A percentile compares a stretch with the other conserved stretches of the same genome.
These are phyloP conservation scores for Arthrobotrys sphaeroides DNA, from an alignment of 2,329 filamentous ascomycete species.

Conservation along the genomic window DNA sequence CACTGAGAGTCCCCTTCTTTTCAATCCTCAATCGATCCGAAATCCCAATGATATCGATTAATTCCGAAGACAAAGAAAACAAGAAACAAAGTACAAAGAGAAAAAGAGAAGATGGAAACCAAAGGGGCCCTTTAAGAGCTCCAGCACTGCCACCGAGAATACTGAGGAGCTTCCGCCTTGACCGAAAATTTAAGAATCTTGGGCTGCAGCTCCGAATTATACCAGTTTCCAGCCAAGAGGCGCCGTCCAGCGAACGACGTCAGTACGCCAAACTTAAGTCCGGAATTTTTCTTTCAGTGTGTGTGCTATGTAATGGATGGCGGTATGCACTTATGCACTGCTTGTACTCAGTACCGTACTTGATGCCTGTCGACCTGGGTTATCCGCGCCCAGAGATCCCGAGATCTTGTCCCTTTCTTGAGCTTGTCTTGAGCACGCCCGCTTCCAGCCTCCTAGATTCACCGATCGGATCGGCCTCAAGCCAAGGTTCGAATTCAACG, in stretches of 20 bases:
- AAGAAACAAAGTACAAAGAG: neutral
- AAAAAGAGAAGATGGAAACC: neutral
- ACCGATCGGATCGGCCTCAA: constrained; percentile 17
- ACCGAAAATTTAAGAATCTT: constrained; percentile 29
- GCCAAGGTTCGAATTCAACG: constrained; percentile 24
- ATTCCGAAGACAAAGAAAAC: neutral
- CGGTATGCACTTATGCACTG: too few relatives aligned
- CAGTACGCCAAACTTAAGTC: constrained; percentile 7
- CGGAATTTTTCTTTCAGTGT: too few relatives aligned
- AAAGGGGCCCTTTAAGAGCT: constrained; percentile 1
- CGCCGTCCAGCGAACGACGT: constrained; percentile 36
- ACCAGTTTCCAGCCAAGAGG: constrained; percentile 20
- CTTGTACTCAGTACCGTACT: neutral
- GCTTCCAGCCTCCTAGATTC: constrained; percentile 18
- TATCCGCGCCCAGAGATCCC: constrained; percentile 38
- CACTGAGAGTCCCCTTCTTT: neutral
- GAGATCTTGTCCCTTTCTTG: constrained; percentile 44
- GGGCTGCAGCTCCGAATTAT: constrained; percentile 13
- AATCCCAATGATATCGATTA: neutral
- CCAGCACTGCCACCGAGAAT: constrained; percentile 15
- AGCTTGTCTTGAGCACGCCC: constrained; percentile 24
- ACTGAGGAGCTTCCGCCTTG: constrained; percentile 22
- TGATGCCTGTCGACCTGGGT: constrained; percentile 1
- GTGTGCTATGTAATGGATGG: too few relatives aligned
- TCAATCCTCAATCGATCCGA: too few relatives aligned